Evolutionary conservation across 192 early-diverging fungal species (phyloP).

Genomic region (Backusella parvicylindrica): DNA sequence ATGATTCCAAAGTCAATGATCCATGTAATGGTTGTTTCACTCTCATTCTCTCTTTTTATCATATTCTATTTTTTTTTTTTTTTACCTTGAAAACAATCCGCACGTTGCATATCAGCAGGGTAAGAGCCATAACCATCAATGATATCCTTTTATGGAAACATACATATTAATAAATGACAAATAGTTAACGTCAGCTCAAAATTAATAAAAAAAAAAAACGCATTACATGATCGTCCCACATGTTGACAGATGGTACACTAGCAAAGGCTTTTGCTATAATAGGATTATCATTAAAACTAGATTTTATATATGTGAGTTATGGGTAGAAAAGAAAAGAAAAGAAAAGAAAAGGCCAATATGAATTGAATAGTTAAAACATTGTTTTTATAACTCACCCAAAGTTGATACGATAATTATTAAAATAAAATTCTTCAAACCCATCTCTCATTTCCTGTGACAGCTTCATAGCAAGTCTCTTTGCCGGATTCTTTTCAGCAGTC

Average conservation of each 20-base stretch:
- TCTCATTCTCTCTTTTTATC: neutral
- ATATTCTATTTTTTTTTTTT: neutral
- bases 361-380: too few relatives aligned
- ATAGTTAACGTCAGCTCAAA: neutral
- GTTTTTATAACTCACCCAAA: constrained; percentile 27
- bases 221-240: constrained; percentile 82
- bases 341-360: too few relatives aligned
- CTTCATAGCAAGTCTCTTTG: constrained; percentile 22
- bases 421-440: constrained; percentile 30
- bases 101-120: constrained; percentile 66
- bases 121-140: constrained; percentile 86
- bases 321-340: too few relatives aligned
- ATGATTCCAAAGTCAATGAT: neutral
- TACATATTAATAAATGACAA: neutral
- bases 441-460: constrained; percentile 13
- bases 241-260: constrained; percentile 67
- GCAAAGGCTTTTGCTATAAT: constrained; percentile 63
- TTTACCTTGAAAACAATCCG: constrained; percentile 66
- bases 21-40: neutral
- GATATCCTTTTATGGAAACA: constrained; percentile 42
- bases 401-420: constrained; percentile 23
- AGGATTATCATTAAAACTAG: constrained; percentile 11
- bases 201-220: too few relatives aligned
- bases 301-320: too few relatives aligned
- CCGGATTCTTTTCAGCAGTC: constrained; percentile 35